Evolutionary conservation across 768 basidiomycete species (phyloP).

Genomic region (Pisolithus marmoratus): DNA sequence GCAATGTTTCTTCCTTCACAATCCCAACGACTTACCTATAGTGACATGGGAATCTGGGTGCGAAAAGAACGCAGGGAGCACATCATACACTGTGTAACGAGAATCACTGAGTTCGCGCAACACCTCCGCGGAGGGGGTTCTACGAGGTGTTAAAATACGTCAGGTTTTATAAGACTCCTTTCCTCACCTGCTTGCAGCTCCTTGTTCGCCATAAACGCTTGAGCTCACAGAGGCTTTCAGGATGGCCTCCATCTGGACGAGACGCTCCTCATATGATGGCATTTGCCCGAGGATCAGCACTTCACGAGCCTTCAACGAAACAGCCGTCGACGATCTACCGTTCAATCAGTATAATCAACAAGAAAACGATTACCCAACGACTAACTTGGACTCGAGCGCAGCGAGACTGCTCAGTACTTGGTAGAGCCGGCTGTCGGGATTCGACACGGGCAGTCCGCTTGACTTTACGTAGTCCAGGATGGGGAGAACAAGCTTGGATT

Average conservation of each 20-base stretch:
- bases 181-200: constrained; percentile 50
- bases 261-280: constrained; percentile 94
- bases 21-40: constrained; percentile 50
- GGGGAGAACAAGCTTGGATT: constrained; percentile 80
- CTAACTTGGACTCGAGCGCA: constrained; percentile 82
- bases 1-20: neutral
- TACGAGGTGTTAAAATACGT: constrained; percentile 18
- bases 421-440: constrained; percentile 67
- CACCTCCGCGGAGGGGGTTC: constrained; percentile 80
- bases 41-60: constrained; percentile 80
- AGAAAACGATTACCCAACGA: constrained; percentile 3
- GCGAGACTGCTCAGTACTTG: constrained; percentile 78
- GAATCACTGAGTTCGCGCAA: constrained; percentile 94
- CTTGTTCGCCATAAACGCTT: constrained; percentile 86
- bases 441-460: constrained; percentile 68
- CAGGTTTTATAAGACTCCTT: too few species aligned
- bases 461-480: constrained; percentile 89
- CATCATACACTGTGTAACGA: constrained; percentile 94
- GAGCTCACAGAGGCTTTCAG: constrained; percentile 83
- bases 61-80: constrained; percentile 92
- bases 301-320: constrained; percentile 93
- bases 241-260: constrained; percentile 90
- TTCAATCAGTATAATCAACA: constrained; percentile 2
- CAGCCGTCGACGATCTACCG: constrained; percentile 78
- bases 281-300: constrained; percentile 94